Conservation (phyloP, 345 rosid genomes). For the Heritiera littoralis region DNA sequence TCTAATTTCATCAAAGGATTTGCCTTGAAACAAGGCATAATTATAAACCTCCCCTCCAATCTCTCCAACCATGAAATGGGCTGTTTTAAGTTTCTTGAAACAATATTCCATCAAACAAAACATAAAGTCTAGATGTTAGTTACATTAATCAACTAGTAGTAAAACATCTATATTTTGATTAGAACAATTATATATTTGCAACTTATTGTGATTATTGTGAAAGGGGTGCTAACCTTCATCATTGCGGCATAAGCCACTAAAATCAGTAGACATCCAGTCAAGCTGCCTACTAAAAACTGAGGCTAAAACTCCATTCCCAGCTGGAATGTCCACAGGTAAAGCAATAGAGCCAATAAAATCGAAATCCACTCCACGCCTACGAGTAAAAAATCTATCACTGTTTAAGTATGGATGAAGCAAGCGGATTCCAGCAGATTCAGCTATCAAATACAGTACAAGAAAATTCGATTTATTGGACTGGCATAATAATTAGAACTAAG, state of each 20-base stretch:
- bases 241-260: not conserved
- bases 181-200: not conserved
- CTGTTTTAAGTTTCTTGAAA: not conserved
- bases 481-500: no score
- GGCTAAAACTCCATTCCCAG: not conserved
- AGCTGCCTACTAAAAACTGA: not conserved
- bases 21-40: not conserved
- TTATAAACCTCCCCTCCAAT: not conserved
- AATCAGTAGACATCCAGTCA: not conserved
- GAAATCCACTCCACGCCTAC: not conserved
- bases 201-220: not conserved
- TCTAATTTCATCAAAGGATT: not conserved
- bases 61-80: not conserved
- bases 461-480: not conserved
- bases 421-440: not conserved
- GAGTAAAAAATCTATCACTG: not conserved
- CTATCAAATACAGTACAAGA: not conserved
- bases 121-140: not conserved
- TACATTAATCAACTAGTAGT: no score
- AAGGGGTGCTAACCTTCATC: not conserved
- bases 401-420: not conserved
- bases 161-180: no score
- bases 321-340: not conserved
- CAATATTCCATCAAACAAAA: not conserved
- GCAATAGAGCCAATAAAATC: not conserved